phyloP scores from a whole-genome alignment of 805 yeast genomes.

The Wickerhamia fluorescens region DNA sequence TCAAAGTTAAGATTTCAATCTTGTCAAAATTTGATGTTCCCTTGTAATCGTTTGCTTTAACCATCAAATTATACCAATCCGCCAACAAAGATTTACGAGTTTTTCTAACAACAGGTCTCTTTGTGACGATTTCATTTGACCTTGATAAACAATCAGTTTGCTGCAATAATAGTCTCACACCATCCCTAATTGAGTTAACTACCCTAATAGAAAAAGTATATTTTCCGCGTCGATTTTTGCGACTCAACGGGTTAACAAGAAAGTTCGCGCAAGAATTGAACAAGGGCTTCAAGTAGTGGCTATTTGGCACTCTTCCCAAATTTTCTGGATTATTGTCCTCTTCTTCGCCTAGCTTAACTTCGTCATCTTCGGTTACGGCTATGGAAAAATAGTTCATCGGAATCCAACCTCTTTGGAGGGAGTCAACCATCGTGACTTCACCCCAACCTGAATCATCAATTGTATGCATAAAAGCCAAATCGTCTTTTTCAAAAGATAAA shows the following conservation, averaged over 20 bases:
- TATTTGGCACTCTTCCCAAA: slow-evolving; percentile 24
- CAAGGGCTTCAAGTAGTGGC: slow-evolving; percentile 47
- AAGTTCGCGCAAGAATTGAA: slow-evolving; percentile 62
- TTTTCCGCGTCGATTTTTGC: slow-evolving; percentile 27
- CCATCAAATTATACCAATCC: slow-evolving; percentile 75
- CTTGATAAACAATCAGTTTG: slow-evolving; percentile 71
- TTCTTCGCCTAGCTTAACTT: slow-evolving; percentile 11
- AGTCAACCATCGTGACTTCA: slow-evolving; percentile 64
- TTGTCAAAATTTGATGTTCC: slow-evolving; percentile 53
- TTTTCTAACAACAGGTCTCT: slow-evolving; percentile 52
- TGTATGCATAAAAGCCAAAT: slow-evolving; percentile 69
- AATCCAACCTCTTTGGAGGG: slow-evolving; percentile 72
- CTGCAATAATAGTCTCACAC: slow-evolving; percentile 57
- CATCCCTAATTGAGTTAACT: slow-evolving; percentile 65
- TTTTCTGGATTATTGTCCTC: slow-evolving; percentile 26
- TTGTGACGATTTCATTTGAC: slow-evolving; percentile 61
- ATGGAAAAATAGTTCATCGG: slow-evolving; percentile 72
- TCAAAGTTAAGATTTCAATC: slow-evolving; percentile 52
- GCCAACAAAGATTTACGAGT: slow-evolving; percentile 64
- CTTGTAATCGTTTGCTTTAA: slow-evolving; percentile 68
- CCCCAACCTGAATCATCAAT: slow-evolving; percentile 86
- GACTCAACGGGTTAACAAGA: slow-evolving; percentile 55
- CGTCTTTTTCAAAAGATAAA: slow-evolving; percentile 61
- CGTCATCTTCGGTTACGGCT: slow-evolving; percentile 24
- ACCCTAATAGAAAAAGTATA: slow-evolving; percentile 50